A percentile compares a stretch with the other conserved stretches of the same genome.
phyloP scores from a whole-genome alignment of 139 green algal genomes.

The Chlamydomonas sp. region DNA sequence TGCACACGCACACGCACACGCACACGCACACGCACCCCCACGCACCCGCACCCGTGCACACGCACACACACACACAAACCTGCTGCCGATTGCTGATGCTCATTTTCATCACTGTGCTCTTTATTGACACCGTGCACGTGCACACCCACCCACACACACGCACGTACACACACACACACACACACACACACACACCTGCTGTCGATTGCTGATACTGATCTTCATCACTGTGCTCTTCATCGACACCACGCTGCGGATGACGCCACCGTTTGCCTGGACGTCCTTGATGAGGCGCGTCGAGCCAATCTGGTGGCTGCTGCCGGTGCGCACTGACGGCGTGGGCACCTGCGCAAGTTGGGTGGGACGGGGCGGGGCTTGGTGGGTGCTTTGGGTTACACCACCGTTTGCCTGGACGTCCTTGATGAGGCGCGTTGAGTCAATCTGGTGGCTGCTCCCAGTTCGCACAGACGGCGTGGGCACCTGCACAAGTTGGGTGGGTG shows the following conservation, averaged over 20 bases:
- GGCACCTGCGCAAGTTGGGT: too few species aligned
- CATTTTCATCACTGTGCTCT: slow-evolving; percentile 42
- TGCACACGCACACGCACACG: background rate
- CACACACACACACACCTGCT: slow-evolving; percentile 49
- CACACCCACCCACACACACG: too few species aligned
- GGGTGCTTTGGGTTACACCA: slow-evolving; percentile 35
- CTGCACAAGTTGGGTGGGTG: too few species aligned
- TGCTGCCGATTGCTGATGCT: background rate
- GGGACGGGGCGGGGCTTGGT: too few species aligned
- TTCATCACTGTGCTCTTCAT: slow-evolving; percentile 57
- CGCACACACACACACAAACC: background rate
- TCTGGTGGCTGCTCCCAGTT: too few species aligned
- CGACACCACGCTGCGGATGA: slow-evolving; percentile 44
- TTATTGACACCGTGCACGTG: slow-evolving; percentile 43
- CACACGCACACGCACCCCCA: too few species aligned
- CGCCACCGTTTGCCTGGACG: slow-evolving; percentile 25
- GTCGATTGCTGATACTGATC: slow-evolving; percentile 47
- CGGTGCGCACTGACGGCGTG: too few species aligned
- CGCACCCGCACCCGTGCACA: too few species aligned
- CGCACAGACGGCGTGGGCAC: too few species aligned
- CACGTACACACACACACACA: too few species aligned
- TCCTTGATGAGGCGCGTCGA: slow-evolving; percentile 23
- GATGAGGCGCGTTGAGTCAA: slow-evolving; percentile 11
- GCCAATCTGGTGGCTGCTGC: too few species aligned
- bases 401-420: slow-evolving; percentile 32